Evolutionary conservation across 306 rosid species (phyloP).

Genomic region (Urtica urens): DNA sequence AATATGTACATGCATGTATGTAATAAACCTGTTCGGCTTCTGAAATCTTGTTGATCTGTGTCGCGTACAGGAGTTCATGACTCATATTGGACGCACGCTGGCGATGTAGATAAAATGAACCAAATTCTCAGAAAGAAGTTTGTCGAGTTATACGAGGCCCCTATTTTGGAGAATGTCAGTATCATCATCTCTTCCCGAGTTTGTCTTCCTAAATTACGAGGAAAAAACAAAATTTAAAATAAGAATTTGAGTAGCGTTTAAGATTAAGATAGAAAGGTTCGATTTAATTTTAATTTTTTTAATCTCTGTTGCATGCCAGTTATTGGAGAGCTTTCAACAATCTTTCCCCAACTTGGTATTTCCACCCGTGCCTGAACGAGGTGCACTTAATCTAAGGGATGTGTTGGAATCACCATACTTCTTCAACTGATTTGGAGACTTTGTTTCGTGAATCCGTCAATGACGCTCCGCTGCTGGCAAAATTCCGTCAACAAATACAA

Average conservation of each 20-base stretch:
- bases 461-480: conserved; percentile 13
- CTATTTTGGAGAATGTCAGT: conserved; percentile 70
- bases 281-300: conserved; percentile 14
- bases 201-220: neutral
- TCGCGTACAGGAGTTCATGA: conserved; percentile 82
- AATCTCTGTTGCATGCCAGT: conserved; percentile 35
- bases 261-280: too few relatives aligned
- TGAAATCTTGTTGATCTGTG: conserved; percentile 3
- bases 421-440: conserved; percentile 54
- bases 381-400: conserved; percentile 55
- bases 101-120: conserved; percentile 84
- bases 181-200: conserved; percentile 1
- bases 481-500: too few relatives aligned
- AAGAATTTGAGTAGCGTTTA: neutral
- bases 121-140: conserved; percentile 67
- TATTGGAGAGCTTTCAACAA: conserved; percentile 54
- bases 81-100: conserved; percentile 94
- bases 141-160: conserved; percentile 72
- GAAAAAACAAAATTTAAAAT: neutral
- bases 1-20: too few relatives aligned
- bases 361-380: conserved; percentile 82
- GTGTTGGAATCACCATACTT: conserved; percentile 83
- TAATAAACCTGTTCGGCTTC: neutral
- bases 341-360: conserved; percentile 58
- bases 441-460: conserved; percentile 9